Base-by-base conservation (phyloP, 2,329 filamentous ascomycete genomes). In the Cladorrhinum sp. region DNA sequence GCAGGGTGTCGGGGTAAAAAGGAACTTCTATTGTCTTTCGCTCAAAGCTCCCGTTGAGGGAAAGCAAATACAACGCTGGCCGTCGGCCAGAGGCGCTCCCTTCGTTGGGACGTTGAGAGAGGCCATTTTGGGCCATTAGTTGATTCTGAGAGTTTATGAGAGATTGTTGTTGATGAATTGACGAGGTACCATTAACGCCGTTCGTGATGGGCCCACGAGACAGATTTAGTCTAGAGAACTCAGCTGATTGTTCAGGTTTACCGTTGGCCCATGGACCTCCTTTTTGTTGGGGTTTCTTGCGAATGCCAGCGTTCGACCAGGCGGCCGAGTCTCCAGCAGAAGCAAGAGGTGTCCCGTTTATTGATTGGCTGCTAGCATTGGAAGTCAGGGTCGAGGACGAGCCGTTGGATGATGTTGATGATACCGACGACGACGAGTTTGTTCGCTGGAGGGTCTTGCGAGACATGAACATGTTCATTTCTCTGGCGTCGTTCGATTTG, bases 41-140 rank as follows among this genome's bases (percentile, higher is more conserved):
- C 74, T 98, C 95, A 72, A 99, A 99, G 1, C 93, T 98, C 61
- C 92, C 91, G 71, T 99, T 99, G 70, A 98, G 86, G 0, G 95
- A 96, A 5, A 93, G 78, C 4, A 99, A 84, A 63, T 92, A 92
- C 48, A 97, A 83, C 22, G 97, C 87, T 0, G 92, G 91, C 56
- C 90, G 86, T 5, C 68, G 64, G 20, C 85, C 84, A 76, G 81
- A 75, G 79, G 87, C 74, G 62, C 81, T 70, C 62, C 85, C 81
- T 62, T 90, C 88, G 57, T 81, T 76, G 65, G 91, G 87, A 64
- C 93, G 89, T 45, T 45, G 41, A 59, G 88, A 66, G 72, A 79
- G 77, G 56, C 75, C 73, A 63, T 79, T 79, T 61, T 79, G 80
- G 13, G 71, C 62, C 36, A 72, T 70, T 58, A 75, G 73, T 61